Evolutionary conservation across 257 asterid genomes (phyloP).

Genomic region (Gynochthodes officinalis): DNA sequence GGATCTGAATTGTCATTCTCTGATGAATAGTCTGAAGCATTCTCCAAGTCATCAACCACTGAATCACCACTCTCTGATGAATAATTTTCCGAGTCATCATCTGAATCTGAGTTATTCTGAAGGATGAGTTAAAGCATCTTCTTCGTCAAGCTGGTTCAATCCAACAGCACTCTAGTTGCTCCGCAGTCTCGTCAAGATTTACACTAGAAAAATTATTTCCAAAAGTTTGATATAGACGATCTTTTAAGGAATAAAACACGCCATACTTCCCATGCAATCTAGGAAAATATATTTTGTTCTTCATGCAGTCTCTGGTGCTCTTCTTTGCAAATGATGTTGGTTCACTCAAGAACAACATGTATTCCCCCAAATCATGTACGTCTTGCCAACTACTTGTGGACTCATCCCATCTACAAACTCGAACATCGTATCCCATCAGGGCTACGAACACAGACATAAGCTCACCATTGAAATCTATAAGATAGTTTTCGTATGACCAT

Average conservation of each 20-base stretch:
- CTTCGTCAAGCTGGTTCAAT: slow-evolving; percentile 3
- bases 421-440: not conserved
- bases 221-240: not conserved
- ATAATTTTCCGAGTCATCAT: not conserved
- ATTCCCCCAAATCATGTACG: not conserved
- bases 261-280: not conserved
- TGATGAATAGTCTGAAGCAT: too few species aligned
- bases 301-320: not conserved
- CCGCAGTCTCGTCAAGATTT: not conserved
- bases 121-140: too few species aligned
- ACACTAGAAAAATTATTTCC: not conserved
- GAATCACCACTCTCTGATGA: too few species aligned
- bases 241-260: not conserved
- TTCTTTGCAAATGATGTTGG: not conserved
- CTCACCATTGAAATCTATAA: not conserved
- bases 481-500: not conserved
- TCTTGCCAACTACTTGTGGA: not conserved
- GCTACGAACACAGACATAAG: not conserved
- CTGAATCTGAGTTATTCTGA: too few species aligned
- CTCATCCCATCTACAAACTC: not conserved
- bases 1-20: too few species aligned
- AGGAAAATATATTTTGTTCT: not conserved
- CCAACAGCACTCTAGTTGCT: not conserved
- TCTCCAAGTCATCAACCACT: too few species aligned
- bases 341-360: not conserved